phyloP scores from a whole-genome alignment of 2,329 filamentous ascomycete species.

The Fusarium gaditjirri region DNA sequence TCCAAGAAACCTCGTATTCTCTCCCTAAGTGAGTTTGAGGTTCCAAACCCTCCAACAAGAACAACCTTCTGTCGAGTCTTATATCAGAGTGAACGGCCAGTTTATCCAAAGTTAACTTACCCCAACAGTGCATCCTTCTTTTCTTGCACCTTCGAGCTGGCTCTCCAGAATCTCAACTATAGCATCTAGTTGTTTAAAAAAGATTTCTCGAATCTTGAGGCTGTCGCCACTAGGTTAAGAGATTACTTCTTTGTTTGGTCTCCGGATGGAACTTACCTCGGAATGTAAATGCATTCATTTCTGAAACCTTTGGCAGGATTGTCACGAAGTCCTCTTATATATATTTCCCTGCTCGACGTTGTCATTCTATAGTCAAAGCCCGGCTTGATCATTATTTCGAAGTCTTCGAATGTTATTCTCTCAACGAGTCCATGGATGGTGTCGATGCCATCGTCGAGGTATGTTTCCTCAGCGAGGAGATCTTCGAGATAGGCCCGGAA shows the following conservation, averaged over 20 bases:
- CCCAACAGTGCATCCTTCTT: rapidly evolving
- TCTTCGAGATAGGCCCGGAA: background rate
- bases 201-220: background rate
- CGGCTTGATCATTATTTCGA: background rate
- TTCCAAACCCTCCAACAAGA: slow-evolving; percentile 10
- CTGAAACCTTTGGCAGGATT: background rate
- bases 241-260: rapidly evolving
- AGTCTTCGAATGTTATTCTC: background rate
- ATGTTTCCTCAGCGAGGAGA: background rate
- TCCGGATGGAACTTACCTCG: rapidly evolving
- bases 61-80: background rate
- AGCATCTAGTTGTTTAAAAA: background rate
- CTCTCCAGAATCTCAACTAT: background rate
- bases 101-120: too few species aligned
- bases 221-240: background rate
- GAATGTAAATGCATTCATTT: background rate
- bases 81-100: too few species aligned
- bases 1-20: rapidly evolving
- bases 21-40: background rate
- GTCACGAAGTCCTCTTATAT: rapidly evolving
- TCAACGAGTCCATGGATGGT: background rate
- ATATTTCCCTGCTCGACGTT: rapidly evolving
- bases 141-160: background rate
- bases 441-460: background rate
- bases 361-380: background rate